Base-by-base conservation (phyloP, 257 asterid species). In the Cruciata laevipes region DNA sequence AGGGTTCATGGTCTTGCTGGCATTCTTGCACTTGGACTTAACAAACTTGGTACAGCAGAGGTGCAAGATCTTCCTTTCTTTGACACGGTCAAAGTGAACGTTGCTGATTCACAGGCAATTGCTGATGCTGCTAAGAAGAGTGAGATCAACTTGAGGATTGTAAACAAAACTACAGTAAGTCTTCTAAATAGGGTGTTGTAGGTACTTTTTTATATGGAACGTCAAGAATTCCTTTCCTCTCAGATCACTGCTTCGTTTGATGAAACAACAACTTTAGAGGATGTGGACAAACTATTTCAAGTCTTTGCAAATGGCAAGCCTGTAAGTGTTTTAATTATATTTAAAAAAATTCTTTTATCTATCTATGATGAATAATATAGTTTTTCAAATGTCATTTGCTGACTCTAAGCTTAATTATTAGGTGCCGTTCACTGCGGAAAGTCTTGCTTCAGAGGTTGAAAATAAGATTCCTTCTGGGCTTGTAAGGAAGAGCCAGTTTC, bases 1-100 rank as follows among this genome's bases (percentile, higher is more conserved):
- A 83, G 99, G 70, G 99, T 94, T 63, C 97, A 94, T 67, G 97
- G 96, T 73, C 88, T 94, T 75, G 97, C 99, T 16, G 97, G 84
- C 59, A 70, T 84, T 38, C 80, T 94, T 63, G 87, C 96, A 33
- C 83, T 85, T 73, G 99, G 99, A 63, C 70, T 88, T 76, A 85
- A 85, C 78, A 90, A 90, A 77, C 95, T 94, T 2, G 96, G 99
- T 66, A 84, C 91, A 0, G 96, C 83, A 18, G 96, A 90, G 83
- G 96, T 94, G 75, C 95, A 87, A 78, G 76, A 75, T 63, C 95
- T 88, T 80, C 95, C 97, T 1, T 94, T 90, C 85, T 94, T 94
- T 56, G 99, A 94, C 75, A 94, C 99, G 0, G 97, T 94, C 75
- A 91, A 91, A 83, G 82, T 94, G 74, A 87, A 77, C 71, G 76